These are phyloP conservation scores for Fusarium sp. DNA, from an alignment of 2,329 filamentous ascomycete species.

Conservation along the genomic window DNA sequence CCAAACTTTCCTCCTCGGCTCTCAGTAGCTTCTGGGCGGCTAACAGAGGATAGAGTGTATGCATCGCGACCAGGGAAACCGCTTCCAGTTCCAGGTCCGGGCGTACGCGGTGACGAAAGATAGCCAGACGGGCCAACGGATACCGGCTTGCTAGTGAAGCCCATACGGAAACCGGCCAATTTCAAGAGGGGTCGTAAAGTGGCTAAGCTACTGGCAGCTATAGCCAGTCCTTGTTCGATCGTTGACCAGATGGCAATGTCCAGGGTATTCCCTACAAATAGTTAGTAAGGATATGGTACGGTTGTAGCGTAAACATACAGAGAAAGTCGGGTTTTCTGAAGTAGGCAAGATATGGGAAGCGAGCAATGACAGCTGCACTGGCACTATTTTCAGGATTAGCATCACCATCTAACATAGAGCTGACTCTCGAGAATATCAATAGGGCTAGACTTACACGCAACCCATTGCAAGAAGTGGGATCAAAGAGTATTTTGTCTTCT, in stretches of 20 bases:
- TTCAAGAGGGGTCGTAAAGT: conserved; percentile 59
- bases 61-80: conserved; percentile 17
- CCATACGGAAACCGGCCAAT: conserved; percentile 24
- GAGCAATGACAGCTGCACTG: conserved; percentile 56
- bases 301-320: conserved; percentile 44
- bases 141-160: conserved; percentile 34
- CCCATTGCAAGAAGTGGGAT: conserved; percentile 67
- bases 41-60: conserved; percentile 33
- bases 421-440: no score
- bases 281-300: background rate
- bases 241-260: conserved; percentile 62
- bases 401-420: rapidly evolving
- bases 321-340: conserved; percentile 57
- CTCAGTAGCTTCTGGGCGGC: conserved; percentile 2
- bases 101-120: background rate
- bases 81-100: conserved; percentile 38
- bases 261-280: conserved; percentile 50
- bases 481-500: conserved; percentile 62
- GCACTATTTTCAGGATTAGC: conserved; percentile 49
- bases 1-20: background rate
- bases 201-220: conserved; percentile 59
- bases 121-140: conserved; percentile 31
- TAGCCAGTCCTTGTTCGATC: conserved; percentile 59
- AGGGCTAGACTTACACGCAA: conserved; percentile 55
- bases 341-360: conserved; percentile 53